Evolutionary conservation across 805 yeast genomes (phyloP), one percentile per base, ranked within the genome.

Genomic region (Kodamaea kakaduensis): DNA sequence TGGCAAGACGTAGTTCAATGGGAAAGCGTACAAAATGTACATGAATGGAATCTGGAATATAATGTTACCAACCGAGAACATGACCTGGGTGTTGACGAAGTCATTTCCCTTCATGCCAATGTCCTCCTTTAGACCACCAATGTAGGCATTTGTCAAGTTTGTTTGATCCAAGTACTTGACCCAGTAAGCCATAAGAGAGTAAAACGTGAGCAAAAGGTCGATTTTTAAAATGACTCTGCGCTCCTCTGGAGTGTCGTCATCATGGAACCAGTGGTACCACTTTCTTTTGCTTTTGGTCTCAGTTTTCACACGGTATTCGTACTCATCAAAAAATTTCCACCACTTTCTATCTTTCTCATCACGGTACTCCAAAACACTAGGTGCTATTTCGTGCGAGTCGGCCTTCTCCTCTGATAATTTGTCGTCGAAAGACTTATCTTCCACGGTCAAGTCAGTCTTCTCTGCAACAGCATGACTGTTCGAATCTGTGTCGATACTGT

Each of bases 141-240:
- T 78, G 47, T 79, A 81, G 1, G 87, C 87, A 48, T 80, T 78
- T 41, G 69, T 71, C 37, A 76, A 59, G 53, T 81, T 82, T 29
- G 74, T 63, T 37, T 69, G 70, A 49, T 82, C 87, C 32, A 82
- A 59, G 36, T 77, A 75, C 51, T 81, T 81, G 36, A 81, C 75
- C 83, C 84, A 82, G 54, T 80, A 80, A 1, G 75, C 48, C 47
- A 56, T 45, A 38, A 62, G 44, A 6, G 65, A 56, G 37, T 59
- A 62, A 22, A 61, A 40, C 8, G 67, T 56, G 25, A 62, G 45
- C 17, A 58, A 32, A 9, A 61, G 34, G 39, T 62, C 69, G 20
- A 62, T 43, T 36, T 62, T 61, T 30, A 56, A 17, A 17, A 61
- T 51, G 17, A 62, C 47, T 17, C 41, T 46, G 28, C 52, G 48